These are phyloP conservation scores for Moricandia moricandioides DNA, from an alignment of 345 rosid species.

Conservation along the genomic window DNA sequence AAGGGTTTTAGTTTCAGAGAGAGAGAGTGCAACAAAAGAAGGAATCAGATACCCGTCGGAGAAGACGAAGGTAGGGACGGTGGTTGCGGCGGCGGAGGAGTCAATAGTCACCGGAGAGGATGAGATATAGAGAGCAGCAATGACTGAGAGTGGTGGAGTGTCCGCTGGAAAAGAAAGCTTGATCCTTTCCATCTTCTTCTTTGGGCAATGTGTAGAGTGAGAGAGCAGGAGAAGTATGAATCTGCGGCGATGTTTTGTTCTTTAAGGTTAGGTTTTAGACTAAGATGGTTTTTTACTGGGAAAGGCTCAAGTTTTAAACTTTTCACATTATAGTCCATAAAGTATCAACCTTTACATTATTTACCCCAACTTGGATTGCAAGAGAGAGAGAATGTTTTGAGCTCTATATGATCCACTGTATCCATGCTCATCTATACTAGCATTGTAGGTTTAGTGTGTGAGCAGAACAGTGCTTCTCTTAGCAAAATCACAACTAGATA, in stretches of 20 bases:
- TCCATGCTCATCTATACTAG: background rate
- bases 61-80: conserved; percentile 48
- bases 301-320: background rate
- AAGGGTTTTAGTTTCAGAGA: background rate
- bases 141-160: conserved; percentile 59
- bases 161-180: conserved; percentile 56
- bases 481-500: background rate
- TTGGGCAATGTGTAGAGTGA: background rate
- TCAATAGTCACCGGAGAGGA: conserved; percentile 36
- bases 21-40: background rate
- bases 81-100: conserved; percentile 25
- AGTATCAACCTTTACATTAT: background rate
- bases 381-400: background rate
- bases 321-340: background rate
- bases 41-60: conserved; percentile 62
- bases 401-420: background rate
- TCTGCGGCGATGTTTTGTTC: conserved; percentile 1
- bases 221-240: background rate
- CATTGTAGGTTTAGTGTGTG: background rate
- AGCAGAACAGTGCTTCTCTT: background rate
- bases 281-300: background rate
- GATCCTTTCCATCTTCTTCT: conserved; percentile 41
- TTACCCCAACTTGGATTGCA: background rate
- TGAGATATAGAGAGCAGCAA: conserved; percentile 57
- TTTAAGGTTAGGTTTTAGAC: background rate